Conservation (phyloP, 1,284 basidiomycete genomes). For the Leccinum pachyderme region DNA sequence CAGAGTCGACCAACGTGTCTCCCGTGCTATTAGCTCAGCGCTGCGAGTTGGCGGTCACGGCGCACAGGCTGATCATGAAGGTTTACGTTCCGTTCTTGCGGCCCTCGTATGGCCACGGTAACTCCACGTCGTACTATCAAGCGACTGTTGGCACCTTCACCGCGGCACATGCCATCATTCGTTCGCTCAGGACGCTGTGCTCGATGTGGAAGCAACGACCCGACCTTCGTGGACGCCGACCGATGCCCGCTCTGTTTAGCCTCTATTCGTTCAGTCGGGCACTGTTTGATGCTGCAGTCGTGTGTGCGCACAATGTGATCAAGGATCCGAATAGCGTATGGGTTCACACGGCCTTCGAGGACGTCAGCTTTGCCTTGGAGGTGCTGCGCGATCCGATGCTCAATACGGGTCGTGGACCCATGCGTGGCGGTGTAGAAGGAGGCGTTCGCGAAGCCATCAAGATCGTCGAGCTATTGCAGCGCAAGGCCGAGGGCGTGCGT, state of each 20-base stretch:
- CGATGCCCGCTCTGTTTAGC: conserved; percentile 46
- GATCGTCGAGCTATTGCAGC: conserved; percentile 49
- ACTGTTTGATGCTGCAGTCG: conserved; percentile 61
- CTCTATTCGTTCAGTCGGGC: conserved; percentile 60
- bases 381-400: conserved; percentile 40
- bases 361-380: conserved; percentile 48
- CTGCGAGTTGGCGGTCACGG: conserved; percentile 58
- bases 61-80: conserved; percentile 59
- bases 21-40: conserved; percentile 45
- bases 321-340: conserved; percentile 48
- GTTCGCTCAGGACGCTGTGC: conserved; percentile 45
- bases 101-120: conserved; percentile 25
- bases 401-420: conserved; percentile 31
- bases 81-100: conserved; percentile 66
- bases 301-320: conserved; percentile 58
- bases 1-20: conserved; percentile 25
- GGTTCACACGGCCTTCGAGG: conserved; percentile 47
- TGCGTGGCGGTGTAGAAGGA: conserved; percentile 36
- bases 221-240: conserved; percentile 23
- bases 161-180: conserved; percentile 59
- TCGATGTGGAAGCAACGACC: conserved; percentile 37
- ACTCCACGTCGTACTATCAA: conserved; percentile 38
- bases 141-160: conserved; percentile 56
- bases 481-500: conserved; percentile 43
- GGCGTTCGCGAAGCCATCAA: conserved; percentile 39